Evolutionary conservation across 1,284 basidiomycete species (phyloP).

Genomic region (Singerocomus inundabilis): DNA sequence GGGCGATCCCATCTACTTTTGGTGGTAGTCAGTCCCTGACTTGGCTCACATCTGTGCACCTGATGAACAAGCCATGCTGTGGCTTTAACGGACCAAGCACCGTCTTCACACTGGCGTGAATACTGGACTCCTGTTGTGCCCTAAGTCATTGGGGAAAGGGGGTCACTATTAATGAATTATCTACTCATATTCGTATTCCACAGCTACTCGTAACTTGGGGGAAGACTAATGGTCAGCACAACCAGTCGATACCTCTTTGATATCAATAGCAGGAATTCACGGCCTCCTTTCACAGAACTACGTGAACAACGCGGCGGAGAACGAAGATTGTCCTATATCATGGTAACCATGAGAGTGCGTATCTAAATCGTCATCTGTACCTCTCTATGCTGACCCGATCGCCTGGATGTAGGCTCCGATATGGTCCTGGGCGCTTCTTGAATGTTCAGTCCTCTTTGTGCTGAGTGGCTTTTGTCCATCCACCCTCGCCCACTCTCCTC

Average conservation of each 20-base stretch:
- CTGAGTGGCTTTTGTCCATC: slow-evolving; percentile 4
- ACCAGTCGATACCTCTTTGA: background rate
- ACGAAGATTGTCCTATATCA: background rate
- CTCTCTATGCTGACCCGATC: background rate
- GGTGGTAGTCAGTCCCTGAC: slow-evolving; percentile 45
- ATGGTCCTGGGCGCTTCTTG: background rate
- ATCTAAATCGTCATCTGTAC: background rate
- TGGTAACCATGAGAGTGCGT: background rate
- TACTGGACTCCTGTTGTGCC: slow-evolving; percentile 48
- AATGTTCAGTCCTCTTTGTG: slow-evolving; percentile 3
- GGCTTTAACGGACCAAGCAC: slow-evolving; percentile 92
- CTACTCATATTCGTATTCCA: background rate
- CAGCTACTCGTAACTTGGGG: background rate
- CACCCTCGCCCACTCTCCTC: slow-evolving; percentile 1
- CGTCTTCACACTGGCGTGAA: slow-evolving; percentile 89
- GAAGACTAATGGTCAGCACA: background rate
- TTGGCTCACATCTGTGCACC: slow-evolving; percentile 9
- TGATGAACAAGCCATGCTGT: slow-evolving; percentile 76
- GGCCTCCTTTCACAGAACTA: background rate
- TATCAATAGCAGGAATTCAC: too few species aligned
- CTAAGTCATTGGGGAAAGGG: background rate
- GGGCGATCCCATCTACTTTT: slow-evolving; percentile 66
- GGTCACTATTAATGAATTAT: background rate
- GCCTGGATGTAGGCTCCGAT: background rate
- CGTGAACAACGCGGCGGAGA: background rate